These are phyloP conservation scores for Aspergillus glaucus DNA, from an alignment of 2,329 filamentous ascomycete species.

Conservation along the genomic window DNA sequence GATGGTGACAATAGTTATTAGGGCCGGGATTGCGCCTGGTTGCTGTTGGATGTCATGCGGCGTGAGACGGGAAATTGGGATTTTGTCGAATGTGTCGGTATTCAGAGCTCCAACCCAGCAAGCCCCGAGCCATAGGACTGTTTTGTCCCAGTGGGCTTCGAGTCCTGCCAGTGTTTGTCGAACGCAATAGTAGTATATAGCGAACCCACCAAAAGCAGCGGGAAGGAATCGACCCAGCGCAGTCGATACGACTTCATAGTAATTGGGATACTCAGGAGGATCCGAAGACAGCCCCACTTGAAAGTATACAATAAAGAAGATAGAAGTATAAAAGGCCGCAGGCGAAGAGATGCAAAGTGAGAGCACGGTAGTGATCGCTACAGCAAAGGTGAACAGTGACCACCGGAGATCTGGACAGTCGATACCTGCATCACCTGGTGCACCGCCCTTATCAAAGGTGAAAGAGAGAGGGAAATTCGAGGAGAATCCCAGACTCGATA, in stretches of 20 bases:
- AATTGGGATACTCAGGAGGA: constrained; percentile 50
- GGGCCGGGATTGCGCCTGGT: constrained; percentile 52
- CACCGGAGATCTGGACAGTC: constrained; percentile 53
- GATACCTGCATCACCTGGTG: constrained; percentile 3
- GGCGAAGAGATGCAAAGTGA: constrained; percentile 54
- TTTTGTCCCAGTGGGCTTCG: constrained; percentile 55
- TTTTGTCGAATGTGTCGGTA: constrained; percentile 58
- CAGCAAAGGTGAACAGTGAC: constrained; percentile 50
- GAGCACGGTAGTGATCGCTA: constrained; percentile 49
- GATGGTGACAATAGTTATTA: constrained; percentile 47
- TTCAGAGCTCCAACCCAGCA: constrained; percentile 57
- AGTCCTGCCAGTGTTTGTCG: constrained; percentile 44
- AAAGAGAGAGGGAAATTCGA: constrained; percentile 56
- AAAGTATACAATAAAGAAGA: constrained; percentile 53
- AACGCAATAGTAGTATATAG: constrained; percentile 51
- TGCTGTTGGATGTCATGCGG: constrained; percentile 56
- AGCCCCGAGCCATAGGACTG: constrained; percentile 54
- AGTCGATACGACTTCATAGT: constrained; percentile 49
- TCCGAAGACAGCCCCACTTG: constrained; percentile 57
- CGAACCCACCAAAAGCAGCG: constrained; percentile 52
- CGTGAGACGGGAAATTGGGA: constrained; percentile 57
- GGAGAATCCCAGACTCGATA: constrained; percentile 48
- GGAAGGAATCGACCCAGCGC: constrained; percentile 54
- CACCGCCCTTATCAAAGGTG: constrained; percentile 40
- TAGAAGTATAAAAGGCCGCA: constrained; percentile 50